phyloP scores from a whole-genome alignment of 495 filamentous ascomycete genomes.

The Tuber aestivum region DNA sequence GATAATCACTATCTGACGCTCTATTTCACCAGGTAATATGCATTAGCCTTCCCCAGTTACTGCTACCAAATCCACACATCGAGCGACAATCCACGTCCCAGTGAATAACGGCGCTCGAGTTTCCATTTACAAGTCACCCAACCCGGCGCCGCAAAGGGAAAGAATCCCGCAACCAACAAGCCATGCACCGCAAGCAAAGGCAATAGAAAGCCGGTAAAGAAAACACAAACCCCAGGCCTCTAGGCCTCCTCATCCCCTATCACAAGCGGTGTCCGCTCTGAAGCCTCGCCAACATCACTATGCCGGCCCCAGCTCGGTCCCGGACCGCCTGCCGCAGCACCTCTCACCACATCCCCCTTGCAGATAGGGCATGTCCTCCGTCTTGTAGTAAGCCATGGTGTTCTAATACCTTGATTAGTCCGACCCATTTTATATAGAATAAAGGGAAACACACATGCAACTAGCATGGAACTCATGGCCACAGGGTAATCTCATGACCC shows the following conservation, averaged over 20 bases:
- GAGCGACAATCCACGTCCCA: neutral
- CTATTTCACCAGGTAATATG: neutral
- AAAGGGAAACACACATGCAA: constrained; percentile 78
- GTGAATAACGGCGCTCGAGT: neutral
- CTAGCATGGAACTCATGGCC: constrained; percentile 96
- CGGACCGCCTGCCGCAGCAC: constrained; percentile 22
- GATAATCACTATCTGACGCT: neutral
- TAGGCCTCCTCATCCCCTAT: constrained; percentile 22
- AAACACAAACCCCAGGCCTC: constrained; percentile 2
- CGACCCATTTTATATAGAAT: neutral
- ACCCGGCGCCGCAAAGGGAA: neutral
- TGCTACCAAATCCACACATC: neutral
- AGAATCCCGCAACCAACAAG: neutral
- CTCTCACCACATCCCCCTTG: constrained; percentile 83
- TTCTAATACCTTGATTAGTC: constrained; percentile 53
- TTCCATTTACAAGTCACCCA: constrained; percentile 2
- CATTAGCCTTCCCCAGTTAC: neutral
- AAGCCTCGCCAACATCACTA: constrained; percentile 26
- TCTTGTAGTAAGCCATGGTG: constrained; percentile 94
- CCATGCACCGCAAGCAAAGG: constrained; percentile 3
- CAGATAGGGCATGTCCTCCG: constrained; percentile 95
- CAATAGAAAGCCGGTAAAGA: neutral
- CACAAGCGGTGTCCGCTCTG: constrained; percentile 39
- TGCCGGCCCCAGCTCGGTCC: constrained; percentile 41
- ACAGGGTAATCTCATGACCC: constrained; percentile 96